Base-by-base conservation (phyloP, 164 flowering plant genomes). In the Annona squamosa region DNA sequence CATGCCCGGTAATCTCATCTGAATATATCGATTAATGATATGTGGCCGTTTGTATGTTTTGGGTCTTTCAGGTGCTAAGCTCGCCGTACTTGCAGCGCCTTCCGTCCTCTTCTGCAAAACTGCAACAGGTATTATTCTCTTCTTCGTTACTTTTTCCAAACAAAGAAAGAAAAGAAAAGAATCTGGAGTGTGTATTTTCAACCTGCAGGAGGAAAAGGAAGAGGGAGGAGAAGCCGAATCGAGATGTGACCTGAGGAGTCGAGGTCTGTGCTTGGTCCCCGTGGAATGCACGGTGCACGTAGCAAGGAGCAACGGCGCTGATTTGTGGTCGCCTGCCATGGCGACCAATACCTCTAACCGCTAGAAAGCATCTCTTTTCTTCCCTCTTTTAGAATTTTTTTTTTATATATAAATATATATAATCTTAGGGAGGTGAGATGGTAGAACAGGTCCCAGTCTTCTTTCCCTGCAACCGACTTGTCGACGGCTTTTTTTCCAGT, bases 231-330 rank as follows among this genome's bases (percentile, higher is more conserved):
- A 72, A 71, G 52, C 67, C 5, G 80, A 81, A 46, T 44, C 79
- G n/a, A 71, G 46, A 42, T 78, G 77, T 72, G 86, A 85, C 69
- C 69, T 92, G 79, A 89, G 84, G 79, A 88, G 89, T 84, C 80
- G 88, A 19, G 95, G 97, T 0, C 78, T 92, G 68, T 92, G 97
- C 73, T 77, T 92, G 72, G 90, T 90, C 5, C 97, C 97, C 0
- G 83, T 89, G 26, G 84, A 80, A 3, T 84, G 76, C 73, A 87
- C 87, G 17, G 72, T 74, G 4, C 85, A 85, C 63, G 87, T 92
- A 71, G 85, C 82, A 4, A 80, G 77, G 74, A 81, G 75, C 75
- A 92, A 92, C 68, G 95, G 97, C 12, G 95, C 92, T 52, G 95
- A 92, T 86, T 81, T 85, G 73, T 92, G 97, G 97, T 85, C 92